These are phyloP conservation scores for Alternaria viburni DNA, from an alignment of 2,329 filamentous ascomycete genomes.

Conservation along the genomic window DNA sequence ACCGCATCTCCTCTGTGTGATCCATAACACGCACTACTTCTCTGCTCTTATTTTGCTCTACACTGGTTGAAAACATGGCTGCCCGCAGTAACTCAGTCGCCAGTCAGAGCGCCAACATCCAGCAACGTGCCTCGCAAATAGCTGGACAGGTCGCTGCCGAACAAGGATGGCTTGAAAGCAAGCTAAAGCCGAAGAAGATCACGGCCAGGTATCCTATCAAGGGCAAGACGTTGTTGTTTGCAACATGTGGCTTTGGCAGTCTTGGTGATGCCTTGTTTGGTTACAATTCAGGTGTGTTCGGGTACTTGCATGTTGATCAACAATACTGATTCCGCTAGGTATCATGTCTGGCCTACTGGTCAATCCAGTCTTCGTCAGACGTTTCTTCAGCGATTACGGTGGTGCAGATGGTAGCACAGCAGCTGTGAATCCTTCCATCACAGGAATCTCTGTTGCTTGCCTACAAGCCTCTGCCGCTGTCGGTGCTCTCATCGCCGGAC, in stretches of 20 bases:
- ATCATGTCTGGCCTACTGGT: constrained; percentile 52
- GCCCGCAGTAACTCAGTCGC: constrained; percentile 15
- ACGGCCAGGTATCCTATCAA: constrained; percentile 49
- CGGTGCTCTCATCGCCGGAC: constrained; percentile 43
- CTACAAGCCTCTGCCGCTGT: constrained; percentile 47
- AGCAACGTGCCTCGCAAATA: constrained; percentile 29
- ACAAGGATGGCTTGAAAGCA: constrained; percentile 42
- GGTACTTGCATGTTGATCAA: not conserved
- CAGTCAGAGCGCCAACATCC: constrained; percentile 23
- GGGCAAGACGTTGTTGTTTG: constrained; percentile 44
- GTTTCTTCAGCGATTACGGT: constrained; percentile 49
- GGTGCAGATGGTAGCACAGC: constrained; percentile 44
- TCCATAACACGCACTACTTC: not conserved
- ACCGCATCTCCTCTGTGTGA: not conserved
- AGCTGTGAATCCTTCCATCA: constrained; percentile 48
- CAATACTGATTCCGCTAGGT: constrained; percentile 28
- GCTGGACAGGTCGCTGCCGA: constrained; percentile 29
- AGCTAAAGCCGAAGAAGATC: constrained; percentile 47
- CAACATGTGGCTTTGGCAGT: constrained; percentile 51
- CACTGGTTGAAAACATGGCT: constrained; percentile 5
- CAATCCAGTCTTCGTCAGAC: constrained; percentile 49
- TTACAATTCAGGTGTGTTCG: constrained; percentile 48
- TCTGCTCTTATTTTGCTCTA: not conserved
- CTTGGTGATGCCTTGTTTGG: constrained; percentile 52
- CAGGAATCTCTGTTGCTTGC: constrained; percentile 47